Conservation (phyloP, 352 stramenopile genomes). For the Globisporangium sylvaticum region DNA sequence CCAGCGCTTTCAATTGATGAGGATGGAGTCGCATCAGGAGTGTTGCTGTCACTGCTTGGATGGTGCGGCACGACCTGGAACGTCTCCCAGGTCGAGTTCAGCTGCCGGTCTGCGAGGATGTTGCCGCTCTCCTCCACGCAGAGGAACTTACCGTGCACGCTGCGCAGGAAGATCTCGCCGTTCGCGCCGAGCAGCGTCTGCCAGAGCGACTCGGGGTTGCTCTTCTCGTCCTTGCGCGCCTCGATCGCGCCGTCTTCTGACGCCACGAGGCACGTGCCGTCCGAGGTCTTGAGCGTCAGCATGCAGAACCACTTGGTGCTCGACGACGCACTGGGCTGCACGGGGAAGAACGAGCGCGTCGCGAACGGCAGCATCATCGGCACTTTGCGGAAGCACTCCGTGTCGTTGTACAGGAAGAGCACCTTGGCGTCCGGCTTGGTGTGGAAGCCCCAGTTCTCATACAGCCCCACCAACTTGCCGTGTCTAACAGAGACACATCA, state of each 20-base stretch:
- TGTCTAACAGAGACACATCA: conserved; percentile 17
- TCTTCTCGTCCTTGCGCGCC: conserved; percentile 22
- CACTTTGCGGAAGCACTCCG: conserved; percentile 81
- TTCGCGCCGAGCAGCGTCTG: conserved; percentile 59
- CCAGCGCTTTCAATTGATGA: conserved; percentile 9
- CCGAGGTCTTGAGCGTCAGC: conserved; percentile 55
- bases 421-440: conserved; percentile 55
- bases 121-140: conserved; percentile 74
- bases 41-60: conserved; percentile 5
- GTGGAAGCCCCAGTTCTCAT: conserved; percentile 65
- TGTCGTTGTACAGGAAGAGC: conserved; percentile 82
- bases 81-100: conserved; percentile 87
- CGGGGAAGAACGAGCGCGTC: conserved; percentile 31
- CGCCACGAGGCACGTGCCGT: conserved; percentile 69
- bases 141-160: conserved; percentile 78
- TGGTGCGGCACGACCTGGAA: conserved; percentile 76
- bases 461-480: conserved; percentile 63
- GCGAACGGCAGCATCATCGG: conserved; percentile 61
- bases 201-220: conserved; percentile 50
- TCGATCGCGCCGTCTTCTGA: conserved; percentile 60
- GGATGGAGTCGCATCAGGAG: neutral
- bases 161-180: conserved; percentile 69
- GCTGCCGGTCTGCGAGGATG: conserved; percentile 59
- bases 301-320: conserved; percentile 63
- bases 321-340: conserved; percentile 31